Evolutionary conservation across 768 basidiomycete genomes (phyloP).

Genomic region (Panus rudis): DNA sequence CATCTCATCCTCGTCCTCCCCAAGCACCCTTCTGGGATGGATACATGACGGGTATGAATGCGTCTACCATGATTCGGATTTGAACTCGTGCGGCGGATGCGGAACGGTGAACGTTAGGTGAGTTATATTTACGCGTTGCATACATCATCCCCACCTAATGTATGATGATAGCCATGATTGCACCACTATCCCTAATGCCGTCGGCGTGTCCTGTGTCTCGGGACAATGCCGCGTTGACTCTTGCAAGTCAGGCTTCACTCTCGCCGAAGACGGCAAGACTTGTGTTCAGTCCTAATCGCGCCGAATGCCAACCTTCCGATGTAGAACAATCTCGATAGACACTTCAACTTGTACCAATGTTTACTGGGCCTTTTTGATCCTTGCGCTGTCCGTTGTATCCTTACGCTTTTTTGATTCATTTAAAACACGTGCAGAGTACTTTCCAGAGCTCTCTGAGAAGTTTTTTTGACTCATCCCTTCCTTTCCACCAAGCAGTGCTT

Average conservation of each 20-base stretch:
- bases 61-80: conserved; percentile 22
- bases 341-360: too few relatives aligned
- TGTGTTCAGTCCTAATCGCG: conserved; percentile 9
- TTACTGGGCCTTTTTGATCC: too few relatives aligned
- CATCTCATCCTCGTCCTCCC: conserved; percentile 6
- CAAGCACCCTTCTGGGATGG: conserved; percentile 13
- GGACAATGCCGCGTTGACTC: conserved; percentile 21
- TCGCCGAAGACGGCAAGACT: conserved; percentile 9
- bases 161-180: conserved; percentile 21
- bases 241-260: conserved; percentile 20
- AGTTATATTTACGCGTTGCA: conserved; percentile 3
- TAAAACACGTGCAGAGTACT: too few relatives aligned
- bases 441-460: too few relatives aligned
- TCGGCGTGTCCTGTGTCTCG: conserved; percentile 20
- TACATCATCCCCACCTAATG: neutral
- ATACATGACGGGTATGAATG: conserved; percentile 23
- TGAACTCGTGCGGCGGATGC: conserved; percentile 26
- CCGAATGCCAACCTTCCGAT: neutral
- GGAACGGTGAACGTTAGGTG: conserved; percentile 17
- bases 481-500: too few relatives aligned
- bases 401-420: too few relatives aligned
- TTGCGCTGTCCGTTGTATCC: too few relatives aligned
- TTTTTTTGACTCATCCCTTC: too few relatives aligned
- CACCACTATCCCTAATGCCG: conserved; percentile 16
- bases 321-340: neutral